phyloP scores from a whole-genome alignment of 345 rosid genomes.

The Tarenaya hassleriana region DNA sequence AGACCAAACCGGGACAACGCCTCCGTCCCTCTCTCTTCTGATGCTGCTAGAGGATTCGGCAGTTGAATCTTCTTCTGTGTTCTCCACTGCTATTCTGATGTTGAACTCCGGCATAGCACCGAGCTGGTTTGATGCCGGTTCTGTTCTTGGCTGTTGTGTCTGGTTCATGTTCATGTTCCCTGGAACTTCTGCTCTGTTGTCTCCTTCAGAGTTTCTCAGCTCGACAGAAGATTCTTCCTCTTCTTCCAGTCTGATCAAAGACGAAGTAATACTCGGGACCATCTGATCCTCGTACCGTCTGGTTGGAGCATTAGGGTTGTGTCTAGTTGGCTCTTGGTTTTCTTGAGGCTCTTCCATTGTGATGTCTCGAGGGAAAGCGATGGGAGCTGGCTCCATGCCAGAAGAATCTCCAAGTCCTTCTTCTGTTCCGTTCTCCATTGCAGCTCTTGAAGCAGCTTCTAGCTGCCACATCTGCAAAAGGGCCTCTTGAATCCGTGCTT shows the following conservation, averaged over 20 bases:
- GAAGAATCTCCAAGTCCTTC: constrained; percentile 97
- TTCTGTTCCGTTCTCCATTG: constrained; percentile 85
- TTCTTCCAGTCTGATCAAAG: constrained; percentile 63
- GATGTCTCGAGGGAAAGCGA: constrained; percentile 71
- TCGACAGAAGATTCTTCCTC: constrained; percentile 63
- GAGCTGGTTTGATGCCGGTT: constrained; percentile 35
- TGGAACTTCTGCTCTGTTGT: constrained; percentile 88
- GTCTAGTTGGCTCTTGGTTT: constrained; percentile 54
- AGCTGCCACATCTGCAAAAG: constrained; percentile 89
- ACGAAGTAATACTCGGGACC: constrained; percentile 93
- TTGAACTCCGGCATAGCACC: constrained; percentile 37
- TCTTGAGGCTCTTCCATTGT: constrained; percentile 48
- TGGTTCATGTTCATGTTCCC: constrained; percentile 43
- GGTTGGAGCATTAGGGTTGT: constrained; percentile 35
- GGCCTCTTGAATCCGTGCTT: constrained; percentile 72
- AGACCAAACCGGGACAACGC: constrained; percentile 92
- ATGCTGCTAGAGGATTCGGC: constrained; percentile 79
- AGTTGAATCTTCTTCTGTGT: constrained; percentile 79
- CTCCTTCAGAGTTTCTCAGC: constrained; percentile 44
- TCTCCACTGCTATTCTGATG: constrained; percentile 35
- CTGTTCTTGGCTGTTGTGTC: constrained; percentile 50
- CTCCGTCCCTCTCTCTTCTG: constrained; percentile 91
- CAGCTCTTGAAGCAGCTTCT: constrained; percentile 93
- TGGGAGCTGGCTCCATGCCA: constrained; percentile 45
- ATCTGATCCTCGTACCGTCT: constrained; percentile 85